Evolutionary conservation across 306 rosid species (phyloP).

Genomic region (Datisca glomerata): DNA sequence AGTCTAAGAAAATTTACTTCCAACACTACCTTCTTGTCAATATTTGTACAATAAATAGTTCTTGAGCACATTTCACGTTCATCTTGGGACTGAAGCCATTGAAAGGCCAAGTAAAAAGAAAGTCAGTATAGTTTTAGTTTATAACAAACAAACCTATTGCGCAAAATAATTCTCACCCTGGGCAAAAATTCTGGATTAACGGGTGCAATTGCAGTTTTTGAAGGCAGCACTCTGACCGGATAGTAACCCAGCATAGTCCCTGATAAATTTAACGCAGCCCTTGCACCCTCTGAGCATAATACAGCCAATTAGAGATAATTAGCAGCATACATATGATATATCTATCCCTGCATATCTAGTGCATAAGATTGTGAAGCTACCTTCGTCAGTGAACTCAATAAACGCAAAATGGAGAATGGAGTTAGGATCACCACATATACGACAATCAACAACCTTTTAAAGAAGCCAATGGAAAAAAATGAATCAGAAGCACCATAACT

Average conservation of each 20-base stretch:
- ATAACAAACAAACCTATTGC: background rate
- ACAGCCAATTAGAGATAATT: conserved; percentile 12
- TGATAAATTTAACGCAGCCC: conserved; percentile 80
- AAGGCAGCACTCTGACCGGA: conserved; percentile 90
- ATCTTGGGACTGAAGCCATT: conserved; percentile 63
- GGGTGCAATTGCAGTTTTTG: conserved; percentile 97
- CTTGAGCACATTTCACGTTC: conserved; percentile 99
- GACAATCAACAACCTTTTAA: conserved; percentile 87
- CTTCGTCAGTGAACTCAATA: conserved; percentile 93
- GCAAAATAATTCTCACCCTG: conserved; percentile 42
- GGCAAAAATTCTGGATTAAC: conserved; percentile 93
- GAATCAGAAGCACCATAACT: conserved; percentile 16
- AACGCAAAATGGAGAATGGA: conserved; percentile 96
- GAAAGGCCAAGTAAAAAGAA: background rate
- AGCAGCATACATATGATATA: background rate
- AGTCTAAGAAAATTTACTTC: conserved; percentile 6
- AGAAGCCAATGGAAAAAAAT: conserved; percentile 11
- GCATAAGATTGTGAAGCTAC: conserved; percentile 19
- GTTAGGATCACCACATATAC: conserved; percentile 96
- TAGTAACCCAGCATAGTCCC: conserved; percentile 96
- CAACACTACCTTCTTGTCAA: conserved; percentile 82
- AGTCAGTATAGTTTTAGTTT: conserved; percentile 2
- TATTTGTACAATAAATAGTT: conserved; percentile 92
- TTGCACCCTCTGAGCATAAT: conserved; percentile 64
- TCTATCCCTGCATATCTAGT: conserved; percentile 1